phyloP scores from a whole-genome alignment of 371 early-diverging fungal species.

The Syncephalastrum racemosum region DNA sequence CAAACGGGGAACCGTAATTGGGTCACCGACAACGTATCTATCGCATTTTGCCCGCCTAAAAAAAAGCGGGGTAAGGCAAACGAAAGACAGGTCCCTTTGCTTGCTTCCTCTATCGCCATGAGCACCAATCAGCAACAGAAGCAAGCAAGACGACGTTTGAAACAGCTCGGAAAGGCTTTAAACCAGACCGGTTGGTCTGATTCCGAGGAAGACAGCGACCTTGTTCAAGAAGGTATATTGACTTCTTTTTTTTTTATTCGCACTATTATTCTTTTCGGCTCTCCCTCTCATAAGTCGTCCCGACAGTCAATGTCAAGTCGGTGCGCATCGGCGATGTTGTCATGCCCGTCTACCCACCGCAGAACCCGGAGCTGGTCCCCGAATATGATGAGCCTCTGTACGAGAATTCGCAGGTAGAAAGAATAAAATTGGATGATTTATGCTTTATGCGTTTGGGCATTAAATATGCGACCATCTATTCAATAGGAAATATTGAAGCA shows the following conservation, averaged over 20 bases:
- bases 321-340: slow-evolving; percentile 68
- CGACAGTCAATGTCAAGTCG: slow-evolving; percentile 36
- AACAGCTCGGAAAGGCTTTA: slow-evolving; percentile 44
- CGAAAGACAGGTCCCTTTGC: too few species aligned
- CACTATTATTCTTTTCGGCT: not conserved
- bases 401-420: slow-evolving; percentile 64
- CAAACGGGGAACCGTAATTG: too few species aligned
- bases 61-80: too few species aligned
- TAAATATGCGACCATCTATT: slow-evolving; percentile 18
- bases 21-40: too few species aligned
- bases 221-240: slow-evolving; percentile 42
- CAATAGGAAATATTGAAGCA: slow-evolving; percentile 73
- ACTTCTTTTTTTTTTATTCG: not conserved
- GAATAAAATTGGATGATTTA: not conserved
- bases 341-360: slow-evolving; percentile 52
- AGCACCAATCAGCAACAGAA: slow-evolving; percentile 25
- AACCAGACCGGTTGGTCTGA: slow-evolving; percentile 46
- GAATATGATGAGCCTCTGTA: slow-evolving; percentile 58
- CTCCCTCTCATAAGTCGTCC: not conserved
- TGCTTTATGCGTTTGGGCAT: not conserved
- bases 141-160: slow-evolving; percentile 44
- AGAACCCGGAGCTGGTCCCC: slow-evolving; percentile 69
- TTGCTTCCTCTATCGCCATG: slow-evolving; percentile 9
- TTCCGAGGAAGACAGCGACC: slow-evolving; percentile 46
- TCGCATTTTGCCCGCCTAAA: too few species aligned